These are phyloP conservation scores for Dicorynia guianensis DNA, from an alignment of 306 rosid species.

Conservation along the genomic window DNA sequence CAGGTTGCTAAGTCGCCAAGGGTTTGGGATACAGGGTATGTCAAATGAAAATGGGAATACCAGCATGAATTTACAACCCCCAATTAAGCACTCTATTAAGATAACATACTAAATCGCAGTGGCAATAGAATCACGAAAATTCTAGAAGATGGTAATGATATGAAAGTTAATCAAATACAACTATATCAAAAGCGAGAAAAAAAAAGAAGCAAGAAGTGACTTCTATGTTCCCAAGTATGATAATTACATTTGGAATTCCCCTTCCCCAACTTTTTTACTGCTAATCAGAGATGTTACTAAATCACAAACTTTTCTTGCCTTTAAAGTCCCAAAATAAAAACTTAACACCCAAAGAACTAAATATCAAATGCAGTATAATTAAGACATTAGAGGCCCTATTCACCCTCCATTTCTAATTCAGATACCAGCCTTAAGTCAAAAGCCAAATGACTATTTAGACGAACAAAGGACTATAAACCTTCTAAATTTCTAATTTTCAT, in stretches of 20 bases:
- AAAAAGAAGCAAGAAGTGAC: neutral
- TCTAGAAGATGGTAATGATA: no score
- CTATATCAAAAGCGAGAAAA: neutral
- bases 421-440: slow-evolving; percentile 13
- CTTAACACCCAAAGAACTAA: neutral
- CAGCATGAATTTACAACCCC: no score
- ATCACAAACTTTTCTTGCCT: slow-evolving; percentile 2
- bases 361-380: neutral
- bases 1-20: no score
- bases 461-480: neutral
- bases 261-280: slow-evolving; percentile 9
- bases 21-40: no score
- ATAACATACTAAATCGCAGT: no score
- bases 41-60: no score
- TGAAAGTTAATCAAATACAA: no score
- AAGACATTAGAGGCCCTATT: neutral
- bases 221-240: neutral
- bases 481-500: neutral
- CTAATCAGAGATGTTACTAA: neutral
- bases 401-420: slow-evolving; percentile 24
- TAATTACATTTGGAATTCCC: neutral
- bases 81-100: no score
- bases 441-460: neutral
- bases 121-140: no score
- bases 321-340: slow-evolving; percentile 1